These are phyloP conservation scores for Ailanthus altissimus DNA, from an alignment of 345 rosid species.

Conservation along the genomic window DNA sequence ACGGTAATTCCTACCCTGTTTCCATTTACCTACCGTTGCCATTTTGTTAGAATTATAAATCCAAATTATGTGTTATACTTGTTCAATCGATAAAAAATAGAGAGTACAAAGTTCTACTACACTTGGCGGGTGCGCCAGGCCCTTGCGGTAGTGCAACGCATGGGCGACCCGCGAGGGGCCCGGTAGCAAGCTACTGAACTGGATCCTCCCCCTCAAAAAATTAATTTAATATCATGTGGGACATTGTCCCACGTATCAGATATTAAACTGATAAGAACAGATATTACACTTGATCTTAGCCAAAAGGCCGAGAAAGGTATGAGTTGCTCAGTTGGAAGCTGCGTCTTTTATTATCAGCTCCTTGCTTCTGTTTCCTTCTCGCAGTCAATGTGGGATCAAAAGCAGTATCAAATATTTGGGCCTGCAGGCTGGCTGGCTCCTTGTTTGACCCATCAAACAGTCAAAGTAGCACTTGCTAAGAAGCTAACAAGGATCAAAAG, in stretches of 20 bases:
- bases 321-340: neutral
- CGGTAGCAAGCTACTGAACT: neutral
- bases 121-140: neutral
- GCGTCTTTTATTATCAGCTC: neutral
- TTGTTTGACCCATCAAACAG: too few relatives aligned
- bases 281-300: constrained; percentile 41
- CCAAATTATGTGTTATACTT: too few relatives aligned
- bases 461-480: too few relatives aligned
- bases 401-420: neutral
- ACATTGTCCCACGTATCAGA: too few relatives aligned
- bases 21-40: too few relatives aligned
- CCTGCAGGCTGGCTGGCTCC: neutral
- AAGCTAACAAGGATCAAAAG: too few relatives aligned
- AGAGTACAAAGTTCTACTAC: too few relatives aligned
- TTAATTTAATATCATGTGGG: too few relatives aligned
- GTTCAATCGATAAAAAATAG: too few relatives aligned
- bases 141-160: neutral
- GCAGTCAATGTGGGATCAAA: neutral
- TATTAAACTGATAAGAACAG: neutral
- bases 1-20: too few relatives aligned
- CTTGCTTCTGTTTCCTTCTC: neutral
- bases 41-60: too few relatives aligned
- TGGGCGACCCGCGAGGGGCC: neutral
- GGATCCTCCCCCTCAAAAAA: too few relatives aligned
- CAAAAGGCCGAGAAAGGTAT: constrained; percentile 68